Percentiles rank a stretch among this genome's conserved stretches.
Evolutionary conservation across 805 yeast genomes (phyloP).

Genomic region (Metschnikowia cerradonensis): DNA sequence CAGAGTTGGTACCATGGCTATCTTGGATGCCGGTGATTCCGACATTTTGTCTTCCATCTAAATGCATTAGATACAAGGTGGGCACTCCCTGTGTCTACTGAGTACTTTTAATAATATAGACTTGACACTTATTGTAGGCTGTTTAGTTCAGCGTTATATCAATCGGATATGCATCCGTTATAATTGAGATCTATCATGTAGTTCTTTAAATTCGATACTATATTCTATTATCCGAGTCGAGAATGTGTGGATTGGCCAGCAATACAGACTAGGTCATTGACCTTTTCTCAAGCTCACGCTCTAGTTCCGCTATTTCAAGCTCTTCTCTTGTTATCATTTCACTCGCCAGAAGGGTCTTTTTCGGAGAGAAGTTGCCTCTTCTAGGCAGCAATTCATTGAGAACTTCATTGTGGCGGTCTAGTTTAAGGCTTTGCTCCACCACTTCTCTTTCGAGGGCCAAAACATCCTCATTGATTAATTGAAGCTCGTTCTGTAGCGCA

Average conservation of each 20-base stretch:
- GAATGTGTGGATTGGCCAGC: conserved; percentile 2
- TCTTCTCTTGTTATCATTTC: conserved; percentile 44
- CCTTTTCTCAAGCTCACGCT: conserved; percentile 27
- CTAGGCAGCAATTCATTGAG: conserved; percentile 21
- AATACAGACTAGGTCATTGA: background rate
- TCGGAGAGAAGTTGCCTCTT: conserved; percentile 7
- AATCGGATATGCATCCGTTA: no score
- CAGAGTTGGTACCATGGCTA: conserved; percentile 97
- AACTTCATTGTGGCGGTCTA: conserved; percentile 28
- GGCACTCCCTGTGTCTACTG: background rate
- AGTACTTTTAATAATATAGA: conserved; percentile 1
- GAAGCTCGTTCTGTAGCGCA: conserved; percentile 32
- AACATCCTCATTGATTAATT: conserved; percentile 34
- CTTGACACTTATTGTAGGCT: background rate
- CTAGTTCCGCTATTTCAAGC: conserved; percentile 41
- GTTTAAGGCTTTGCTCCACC: conserved; percentile 41
- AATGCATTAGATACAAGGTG: conserved; percentile 3
- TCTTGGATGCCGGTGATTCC: conserved; percentile 99
- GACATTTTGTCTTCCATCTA: conserved; percentile 79
- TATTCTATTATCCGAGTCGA: background rate
- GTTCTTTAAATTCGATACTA: background rate
- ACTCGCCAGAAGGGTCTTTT: conserved; percentile 24
- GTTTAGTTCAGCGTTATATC: no score
- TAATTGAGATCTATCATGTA: no score
- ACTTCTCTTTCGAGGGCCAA: conserved; percentile 39